A percentile compares a stretch with the other conserved stretches of the same genome.
phyloP scores from a whole-genome alignment of 2,329 filamentous ascomycete genomes.

The Coniochaeta prunicola region DNA sequence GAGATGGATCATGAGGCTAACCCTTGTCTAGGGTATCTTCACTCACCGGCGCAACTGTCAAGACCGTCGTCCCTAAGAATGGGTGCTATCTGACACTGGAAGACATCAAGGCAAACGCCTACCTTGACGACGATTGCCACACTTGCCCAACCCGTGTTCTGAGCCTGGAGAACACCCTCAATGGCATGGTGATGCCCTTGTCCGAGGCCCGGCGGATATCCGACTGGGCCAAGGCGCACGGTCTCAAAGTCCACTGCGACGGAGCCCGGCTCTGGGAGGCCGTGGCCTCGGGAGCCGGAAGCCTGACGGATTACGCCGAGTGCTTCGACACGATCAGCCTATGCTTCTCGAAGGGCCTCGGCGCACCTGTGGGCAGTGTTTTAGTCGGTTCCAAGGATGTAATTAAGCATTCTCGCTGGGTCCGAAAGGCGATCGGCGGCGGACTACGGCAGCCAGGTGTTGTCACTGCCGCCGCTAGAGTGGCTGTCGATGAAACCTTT shows the following conservation, averaged over 20 bases:
- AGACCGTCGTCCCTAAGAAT: constrained; percentile 61
- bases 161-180: constrained; percentile 78
- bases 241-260: constrained; percentile 40
- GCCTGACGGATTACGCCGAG: constrained; percentile 30
- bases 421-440: constrained; percentile 75
- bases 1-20: not conserved
- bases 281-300: constrained; percentile 33
- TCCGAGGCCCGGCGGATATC: constrained; percentile 62
- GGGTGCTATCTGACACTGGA: constrained; percentile 67
- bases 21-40: constrained; percentile 50
- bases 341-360: constrained; percentile 46
- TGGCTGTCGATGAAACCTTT: constrained; percentile 76
- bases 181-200: constrained; percentile 72
- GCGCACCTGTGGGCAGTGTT: constrained; percentile 43
- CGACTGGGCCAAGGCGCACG: constrained; percentile 53
- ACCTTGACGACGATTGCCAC: constrained; percentile 65
- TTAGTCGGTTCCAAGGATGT: constrained; percentile 39
- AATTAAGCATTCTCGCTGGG: constrained; percentile 63
- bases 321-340: constrained; percentile 52
- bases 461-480: constrained; percentile 65
- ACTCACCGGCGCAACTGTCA: constrained; percentile 64
- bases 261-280: constrained; percentile 46
- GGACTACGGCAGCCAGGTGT: constrained; percentile 72
- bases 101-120: constrained; percentile 61
- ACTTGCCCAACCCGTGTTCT: constrained; percentile 75